Conservation (phyloP, 2,329 filamentous ascomycete species). For the Aciculosporium take region DNA sequence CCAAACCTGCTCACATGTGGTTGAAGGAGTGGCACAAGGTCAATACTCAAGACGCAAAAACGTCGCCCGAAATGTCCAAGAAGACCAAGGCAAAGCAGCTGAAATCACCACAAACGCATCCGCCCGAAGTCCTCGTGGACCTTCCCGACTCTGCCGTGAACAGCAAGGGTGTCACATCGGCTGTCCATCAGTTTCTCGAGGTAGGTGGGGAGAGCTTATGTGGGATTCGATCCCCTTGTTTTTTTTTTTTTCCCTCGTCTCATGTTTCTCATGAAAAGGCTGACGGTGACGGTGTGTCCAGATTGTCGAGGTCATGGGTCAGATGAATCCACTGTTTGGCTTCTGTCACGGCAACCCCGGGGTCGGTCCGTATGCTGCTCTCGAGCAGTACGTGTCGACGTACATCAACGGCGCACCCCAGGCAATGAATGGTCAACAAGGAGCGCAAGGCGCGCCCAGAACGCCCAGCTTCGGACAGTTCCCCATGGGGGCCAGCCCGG, state of each 20-base stretch:
- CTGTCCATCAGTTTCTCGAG: conserved; percentile 51
- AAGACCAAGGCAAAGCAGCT: conserved; percentile 45
- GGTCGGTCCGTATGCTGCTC: conserved; percentile 41
- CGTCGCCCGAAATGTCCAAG: conserved; percentile 53
- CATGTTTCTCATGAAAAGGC: conserved; percentile 4
- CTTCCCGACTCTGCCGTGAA: conserved; percentile 46
- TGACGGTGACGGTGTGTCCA: conserved; percentile 17
- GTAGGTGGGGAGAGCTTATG: conserved; percentile 19
- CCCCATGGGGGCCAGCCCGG: conserved; percentile 44
- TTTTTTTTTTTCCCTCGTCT: background rate
- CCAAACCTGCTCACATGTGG: conserved; percentile 48
- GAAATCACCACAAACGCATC: conserved; percentile 44
- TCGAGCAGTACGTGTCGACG: conserved; percentile 43
- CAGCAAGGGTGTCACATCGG: conserved; percentile 44
- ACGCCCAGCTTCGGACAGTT: conserved; percentile 45
- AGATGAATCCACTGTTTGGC: conserved; percentile 50
- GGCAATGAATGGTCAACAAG: conserved; percentile 34
- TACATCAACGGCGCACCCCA: conserved; percentile 27
- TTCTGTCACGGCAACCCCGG: conserved; percentile 41
- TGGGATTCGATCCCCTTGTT: background rate
- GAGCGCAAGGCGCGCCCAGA: conserved; percentile 30
- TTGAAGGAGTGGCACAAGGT: conserved; percentile 49
- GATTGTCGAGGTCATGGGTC: conserved; percentile 52
- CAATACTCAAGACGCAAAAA: conserved; percentile 42
- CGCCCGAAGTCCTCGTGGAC: conserved; percentile 41